phyloP scores from a whole-genome alignment of 139 green algal species.

The Spirogloea muscicola region DNA sequence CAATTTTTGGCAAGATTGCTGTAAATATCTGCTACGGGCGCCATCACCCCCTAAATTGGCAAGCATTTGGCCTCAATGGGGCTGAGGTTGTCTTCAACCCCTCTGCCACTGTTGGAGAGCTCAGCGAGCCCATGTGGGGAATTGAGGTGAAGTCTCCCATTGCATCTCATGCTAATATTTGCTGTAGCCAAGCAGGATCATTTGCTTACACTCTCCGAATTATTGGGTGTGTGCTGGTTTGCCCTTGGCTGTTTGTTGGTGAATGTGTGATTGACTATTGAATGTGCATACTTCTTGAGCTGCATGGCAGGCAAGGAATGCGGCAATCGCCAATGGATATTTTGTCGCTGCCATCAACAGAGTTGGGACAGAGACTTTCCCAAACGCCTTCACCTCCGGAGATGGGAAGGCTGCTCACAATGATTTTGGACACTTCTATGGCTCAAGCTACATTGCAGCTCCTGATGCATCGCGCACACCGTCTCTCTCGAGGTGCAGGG shows the following conservation, averaged over 20 bases:
- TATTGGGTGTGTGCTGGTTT: too few species aligned
- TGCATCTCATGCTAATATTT: too few species aligned
- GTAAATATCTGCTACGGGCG: constrained; percentile 99
- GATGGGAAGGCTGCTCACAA: constrained; percentile 88
- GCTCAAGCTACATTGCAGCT: constrained; percentile 84
- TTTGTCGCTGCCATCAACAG: constrained; percentile 82
- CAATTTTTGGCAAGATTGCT: constrained; percentile 77
- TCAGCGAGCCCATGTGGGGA: constrained; percentile 78
- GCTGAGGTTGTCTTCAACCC: constrained; percentile 98
- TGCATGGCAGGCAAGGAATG: constrained; percentile 67
- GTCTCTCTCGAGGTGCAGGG: constrained; percentile 62
- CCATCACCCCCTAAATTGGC: constrained; percentile 96
- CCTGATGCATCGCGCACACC: constrained; percentile 82
- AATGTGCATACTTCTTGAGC: not conserved
- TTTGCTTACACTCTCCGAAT: too few species aligned
- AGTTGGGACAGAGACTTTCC: constrained; percentile 91
- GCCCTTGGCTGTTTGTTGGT: too few species aligned
- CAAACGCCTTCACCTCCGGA: constrained; percentile 87
- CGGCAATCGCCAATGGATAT: constrained; percentile 80
- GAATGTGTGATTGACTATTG: too few species aligned
- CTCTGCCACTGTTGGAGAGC: constrained; percentile 80
- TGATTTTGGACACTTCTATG: constrained; percentile 72
- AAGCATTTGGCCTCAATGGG: constrained; percentile 91
- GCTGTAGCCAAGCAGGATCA: too few species aligned
- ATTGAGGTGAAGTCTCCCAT: constrained; percentile 44